Conservation (phyloP, 2,329 filamentous ascomycete genomes). For the Pyrenophora teres region DNA sequence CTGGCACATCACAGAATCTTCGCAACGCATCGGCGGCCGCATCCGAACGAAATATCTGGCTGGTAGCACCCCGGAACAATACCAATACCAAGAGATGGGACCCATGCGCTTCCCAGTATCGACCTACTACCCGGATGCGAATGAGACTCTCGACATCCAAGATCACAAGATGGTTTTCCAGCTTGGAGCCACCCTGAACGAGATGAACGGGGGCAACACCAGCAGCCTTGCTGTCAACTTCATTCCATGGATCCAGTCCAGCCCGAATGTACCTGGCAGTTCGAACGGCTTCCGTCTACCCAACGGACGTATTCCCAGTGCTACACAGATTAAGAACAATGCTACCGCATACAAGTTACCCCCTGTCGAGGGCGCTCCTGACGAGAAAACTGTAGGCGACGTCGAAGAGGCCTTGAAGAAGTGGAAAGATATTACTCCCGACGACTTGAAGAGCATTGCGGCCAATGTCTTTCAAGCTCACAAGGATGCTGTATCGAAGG, state of each 20-base stretch:
- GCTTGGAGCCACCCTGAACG: slow-evolving; percentile 63
- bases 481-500: slow-evolving; percentile 58
- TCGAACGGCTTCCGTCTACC: slow-evolving; percentile 43
- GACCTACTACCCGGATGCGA: slow-evolving; percentile 55
- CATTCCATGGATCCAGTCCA: slow-evolving; percentile 65
- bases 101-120: slow-evolving; percentile 67
- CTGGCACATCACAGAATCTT: slow-evolving; percentile 66
- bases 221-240: slow-evolving; percentile 59
- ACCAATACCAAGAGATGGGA: slow-evolving; percentile 71
- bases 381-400: slow-evolving; percentile 25
- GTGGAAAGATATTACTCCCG: slow-evolving; percentile 26
- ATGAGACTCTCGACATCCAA: slow-evolving; percentile 62
- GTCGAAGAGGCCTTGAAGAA: slow-evolving; percentile 26
- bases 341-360: slow-evolving; percentile 26
- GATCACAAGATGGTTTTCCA: slow-evolving; percentile 70
- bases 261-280: slow-evolving; percentile 57
- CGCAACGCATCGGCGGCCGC: slow-evolving; percentile 64
- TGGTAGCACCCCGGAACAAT: slow-evolving; percentile 62
- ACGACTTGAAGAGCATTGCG: slow-evolving; percentile 48
- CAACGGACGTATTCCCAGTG: slow-evolving; percentile 42
- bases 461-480: slow-evolving; percentile 59
- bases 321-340: slow-evolving; percentile 36
- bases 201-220: slow-evolving; percentile 59
- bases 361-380: slow-evolving; percentile 15
- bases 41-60: slow-evolving; percentile 67